Evolutionary conservation across 2,329 filamentous ascomycete species (phyloP), one percentile per base, ranked within the genome.

Genomic region (Ascochyta rabiei): DNA sequence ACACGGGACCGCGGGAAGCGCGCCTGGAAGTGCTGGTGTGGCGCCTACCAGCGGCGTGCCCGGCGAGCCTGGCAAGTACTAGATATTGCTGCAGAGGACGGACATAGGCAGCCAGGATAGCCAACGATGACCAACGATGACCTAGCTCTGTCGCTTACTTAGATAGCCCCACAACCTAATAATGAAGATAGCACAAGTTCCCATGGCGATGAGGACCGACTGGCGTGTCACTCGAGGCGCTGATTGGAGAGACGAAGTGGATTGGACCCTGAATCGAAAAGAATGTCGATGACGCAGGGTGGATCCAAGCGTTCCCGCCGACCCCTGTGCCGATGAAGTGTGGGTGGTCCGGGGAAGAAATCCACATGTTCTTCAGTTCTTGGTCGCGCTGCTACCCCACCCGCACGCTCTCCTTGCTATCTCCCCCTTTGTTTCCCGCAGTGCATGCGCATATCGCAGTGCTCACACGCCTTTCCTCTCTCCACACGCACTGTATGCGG

Each of bases 31-130:
- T 37, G 59, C 61, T 4, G 54, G 45, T 10, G 53, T 56, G 9
- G 59, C 62, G 6, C 51, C 59, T 21, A 67, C 31, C 4, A 55
- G 52, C 16, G 52, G 52, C 6, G 45, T 69, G 2, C 66, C 63
- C 12, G 63, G 64, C 10, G 68, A 73, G 62, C 67, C 71, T 18
- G 71, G 66, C 13, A 69, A 73, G 56, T 70, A 69, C 50, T 71
- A 62, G 33, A 9, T 15, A 30, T 6, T 6, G 15, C 19, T 18
- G 10, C 4, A 12, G 15, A 2, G 31, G 26, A 31, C 21, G 18
- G 15, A 33, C 7, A 10, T 10, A 6, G 24, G 24, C 13, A 13
- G 24, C 8, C 2, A 12, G n/a, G 28, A 28, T 13, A 24, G 39
- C 15, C 18, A 6, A 6, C 18, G 6, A 12, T 19, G 4, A n/a